Evolutionary conservation across 352 stramenopile genomes (phyloP), one percentile per base, ranked within the genome.

Genomic region (Globisporangium takayamanum): DNA sequence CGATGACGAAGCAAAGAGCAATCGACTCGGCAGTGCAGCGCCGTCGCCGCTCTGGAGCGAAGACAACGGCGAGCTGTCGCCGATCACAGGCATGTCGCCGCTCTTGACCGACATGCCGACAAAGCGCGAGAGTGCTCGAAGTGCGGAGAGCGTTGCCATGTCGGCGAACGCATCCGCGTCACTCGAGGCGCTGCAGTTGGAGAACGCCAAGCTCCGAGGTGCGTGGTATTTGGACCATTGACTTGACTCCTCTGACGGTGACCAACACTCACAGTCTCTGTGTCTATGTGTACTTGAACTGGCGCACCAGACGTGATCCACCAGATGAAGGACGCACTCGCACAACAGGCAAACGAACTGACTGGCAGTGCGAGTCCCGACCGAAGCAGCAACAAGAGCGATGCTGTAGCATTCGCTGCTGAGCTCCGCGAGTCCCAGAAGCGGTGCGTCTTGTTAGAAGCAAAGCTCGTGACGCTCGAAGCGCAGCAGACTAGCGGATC

Each of bases 261-360:
- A 8, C 0, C 14, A 42, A 42, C 33, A 39, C 33, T 39, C 33
- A 39, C 10, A 8, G 30, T 39, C 5, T 39, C 33, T 25, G 5
- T 50, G 33, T 39, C 30, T 15, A 16, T 33, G 10, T 41, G 55
- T 16, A 54, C 10, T 18, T 26, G 25, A 10, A 53, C 16, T 49
- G 44, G 48, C 22, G 22, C 41, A 15, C 7, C 37, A 74, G 81
- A 87, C 37, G 42, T 90, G n/a, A 92, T 92, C 57, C 76, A 67
- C 28, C 72, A 89, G 50, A 92, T 92, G 82, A 86, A 82, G 50
- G 72, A 89, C 25, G 81, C 80, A 5, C 68, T 90, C 20, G 53
- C 60, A 11, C 64, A 89, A 49, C 76, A 89, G 62, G 74, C 77
- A 20, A 52, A 60, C 25, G 57, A 74, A 6, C 10, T 64, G 1